These are phyloP conservation scores for Aspergillus saccharolyticus DNA, from an alignment of 495 filamentous ascomycete genomes.

Conservation along the genomic window DNA sequence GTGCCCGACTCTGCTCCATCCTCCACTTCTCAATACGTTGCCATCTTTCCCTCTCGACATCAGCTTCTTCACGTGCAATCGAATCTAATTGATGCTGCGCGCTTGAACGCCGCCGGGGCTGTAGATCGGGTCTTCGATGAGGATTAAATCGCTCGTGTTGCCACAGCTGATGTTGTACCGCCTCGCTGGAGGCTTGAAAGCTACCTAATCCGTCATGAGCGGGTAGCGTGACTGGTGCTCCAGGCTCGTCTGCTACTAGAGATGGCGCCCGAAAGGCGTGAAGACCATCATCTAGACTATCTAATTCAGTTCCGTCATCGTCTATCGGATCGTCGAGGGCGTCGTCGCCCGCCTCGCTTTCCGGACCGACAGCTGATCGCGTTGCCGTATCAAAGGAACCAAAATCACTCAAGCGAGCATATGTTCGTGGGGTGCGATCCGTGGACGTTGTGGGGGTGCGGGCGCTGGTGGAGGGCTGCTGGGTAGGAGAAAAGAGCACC, in stretches of 20 bases:
- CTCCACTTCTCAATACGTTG: constrained; percentile 87
- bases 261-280: constrained; percentile 74
- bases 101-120: constrained; percentile 48
- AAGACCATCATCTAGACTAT: constrained; percentile 86
- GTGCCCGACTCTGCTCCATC: constrained; percentile 77
- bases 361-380: constrained; percentile 42
- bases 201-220: constrained; percentile 87
- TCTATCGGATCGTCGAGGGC: constrained; percentile 51
- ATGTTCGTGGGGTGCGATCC: constrained; percentile 64
- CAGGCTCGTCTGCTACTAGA: constrained; percentile 49
- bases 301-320: constrained; percentile 68
- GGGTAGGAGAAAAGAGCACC: constrained; percentile 84
- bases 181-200: constrained; percentile 56
- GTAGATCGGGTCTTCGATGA: constrained; percentile 39
- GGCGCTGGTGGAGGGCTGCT: constrained; percentile 49
- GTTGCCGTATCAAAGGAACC: constrained; percentile 71
- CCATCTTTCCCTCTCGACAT: constrained; percentile 59
- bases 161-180: constrained; percentile 75
- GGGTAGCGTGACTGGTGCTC: constrained; percentile 63
- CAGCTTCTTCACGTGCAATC: constrained; percentile 54
- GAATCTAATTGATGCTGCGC: constrained; percentile 63
- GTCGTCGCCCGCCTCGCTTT: constrained; percentile 45
- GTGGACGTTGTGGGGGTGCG: constrained; percentile 68
- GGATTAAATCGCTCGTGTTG: constrained; percentile 80
- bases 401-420: constrained; percentile 75